Percentiles rank a stretch among this genome's conserved stretches.
These are phyloP conservation scores for Cryptococcus depauperatus DNA, from an alignment of 1,284 basidiomycete species.

Conservation along the genomic window DNA sequence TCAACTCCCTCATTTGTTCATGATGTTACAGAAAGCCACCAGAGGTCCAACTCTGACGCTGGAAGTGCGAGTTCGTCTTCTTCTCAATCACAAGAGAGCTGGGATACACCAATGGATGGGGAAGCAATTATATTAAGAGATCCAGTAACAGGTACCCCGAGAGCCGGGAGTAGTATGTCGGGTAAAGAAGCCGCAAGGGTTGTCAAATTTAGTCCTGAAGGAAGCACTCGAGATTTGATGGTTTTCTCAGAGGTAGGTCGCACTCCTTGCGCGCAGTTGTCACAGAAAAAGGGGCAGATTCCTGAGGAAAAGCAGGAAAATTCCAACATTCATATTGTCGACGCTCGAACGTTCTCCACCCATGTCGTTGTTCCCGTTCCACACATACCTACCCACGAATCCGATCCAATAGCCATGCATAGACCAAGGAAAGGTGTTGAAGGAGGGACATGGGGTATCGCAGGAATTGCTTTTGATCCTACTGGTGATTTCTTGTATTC, in stretches of 20 bases:
- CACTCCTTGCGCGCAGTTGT: not conserved
- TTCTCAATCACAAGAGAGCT: slow-evolving; percentile 2
- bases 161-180: slow-evolving; percentile 22
- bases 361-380: slow-evolving; percentile 42
- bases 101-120: slow-evolving; percentile 7
- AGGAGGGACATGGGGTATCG: slow-evolving; percentile 34
- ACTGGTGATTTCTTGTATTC: slow-evolving; percentile 43
- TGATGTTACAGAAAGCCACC: slow-evolving; percentile 12
- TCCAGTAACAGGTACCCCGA: slow-evolving; percentile 25
- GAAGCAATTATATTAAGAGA: slow-evolving; percentile 17
- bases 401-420: slow-evolving; percentile 3
- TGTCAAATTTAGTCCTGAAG: slow-evolving; percentile 44
- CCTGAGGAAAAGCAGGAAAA: too few relatives aligned
- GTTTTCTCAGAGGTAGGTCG: slow-evolving; percentile 40
- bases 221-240: slow-evolving; percentile 38
- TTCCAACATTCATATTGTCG: slow-evolving; percentile 43
- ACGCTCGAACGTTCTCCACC: slow-evolving; percentile 42
- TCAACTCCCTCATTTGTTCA: slow-evolving; percentile 17
- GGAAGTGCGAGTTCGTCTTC: not conserved
- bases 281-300: not conserved
- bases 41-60: too few relatives aligned
- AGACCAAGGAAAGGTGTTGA: slow-evolving; percentile 16
- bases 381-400: slow-evolving; percentile 11
- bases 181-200: slow-evolving; percentile 42
- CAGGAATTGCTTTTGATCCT: slow-evolving; percentile 42